Base-by-base conservation (phyloP, 1,284 basidiomycete genomes). In the Leccinum subfulvum region DNA sequence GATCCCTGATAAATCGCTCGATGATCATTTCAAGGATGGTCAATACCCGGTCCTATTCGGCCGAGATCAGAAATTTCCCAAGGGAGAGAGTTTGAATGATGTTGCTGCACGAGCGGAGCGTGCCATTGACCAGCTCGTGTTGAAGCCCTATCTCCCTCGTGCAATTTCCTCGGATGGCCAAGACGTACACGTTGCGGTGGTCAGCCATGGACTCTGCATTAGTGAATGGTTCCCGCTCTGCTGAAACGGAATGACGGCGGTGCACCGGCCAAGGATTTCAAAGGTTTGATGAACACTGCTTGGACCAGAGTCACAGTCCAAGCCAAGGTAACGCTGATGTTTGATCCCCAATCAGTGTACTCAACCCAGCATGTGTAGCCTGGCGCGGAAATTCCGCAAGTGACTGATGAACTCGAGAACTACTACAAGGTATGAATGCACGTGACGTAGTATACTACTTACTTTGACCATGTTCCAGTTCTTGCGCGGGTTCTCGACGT, bases 121-220 rank as follows among this genome's bases (percentile, higher is more conserved):
- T 55, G 84, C 82, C n/a, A 77, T 93, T 23, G 73, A 84, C 23
- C 78, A 88, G 9, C 76, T 88, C 23, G 75, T 94, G 28, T 71
- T 91, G 57, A 66, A 69, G 66, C 86, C 89, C 1, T 82, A 87
- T 62, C 73, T 92, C 14, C 67, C 73, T 69, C 69, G 74, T 16
- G 78, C 80, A 0, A 78, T 77, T 49, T 71, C 72, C 47, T 75
- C 78, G 18, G 78, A 77, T 21, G 70, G 64, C 62, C 75, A 73
- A 56, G 78, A 77, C 28, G 73, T 83, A 7, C 85, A 91, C 67
- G 74, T 94, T 41, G 89, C 87, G 2, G 73, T 95, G 54, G 88
- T 94, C 35, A 92, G 92, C 73, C 92, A 95, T 73, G 92, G 93
- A 0, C 75, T 93, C 49, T 89, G 87, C 72, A 89, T 95, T 49